Percentiles rank a stretch among this genome's conserved stretches.
Evolutionary conservation across 2,329 filamentous ascomycete genomes (phyloP).

Genomic region (Zasmidium citrigriseum): DNA sequence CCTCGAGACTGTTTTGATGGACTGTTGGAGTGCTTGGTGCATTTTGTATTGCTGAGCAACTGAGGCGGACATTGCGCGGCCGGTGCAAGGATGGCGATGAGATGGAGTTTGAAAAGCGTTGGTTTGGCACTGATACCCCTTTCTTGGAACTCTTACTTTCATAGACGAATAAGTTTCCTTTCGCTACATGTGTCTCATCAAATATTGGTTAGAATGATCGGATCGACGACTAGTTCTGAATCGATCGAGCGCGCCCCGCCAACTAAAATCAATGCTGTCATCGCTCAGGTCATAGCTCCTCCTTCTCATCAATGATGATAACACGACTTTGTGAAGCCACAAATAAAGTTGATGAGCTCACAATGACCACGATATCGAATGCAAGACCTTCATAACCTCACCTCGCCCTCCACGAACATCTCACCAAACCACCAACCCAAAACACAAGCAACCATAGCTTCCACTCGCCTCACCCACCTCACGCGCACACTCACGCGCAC

Average conservation of each 20-base stretch:
- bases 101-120: too few species aligned
- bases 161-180: too few species aligned
- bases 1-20: too few species aligned
- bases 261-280: neutral
- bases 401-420: neutral
- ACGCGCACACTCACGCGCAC: slow-evolving; percentile 41
- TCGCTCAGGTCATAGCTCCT: slow-evolving; percentile 1
- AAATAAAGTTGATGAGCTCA: slow-evolving; percentile 9
- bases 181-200: too few species aligned
- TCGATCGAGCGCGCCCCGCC: neutral
- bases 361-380: slow-evolving; percentile 13
- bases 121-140: too few species aligned
- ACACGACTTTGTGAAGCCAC: neutral
- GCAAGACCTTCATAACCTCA: neutral
- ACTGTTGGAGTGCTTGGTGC: too few species aligned
- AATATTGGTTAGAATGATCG: neutral
- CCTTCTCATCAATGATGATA: neutral
- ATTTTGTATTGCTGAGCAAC: too few species aligned
- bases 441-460: slow-evolving; percentile 33
- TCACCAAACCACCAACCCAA: neutral
- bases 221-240: neutral
- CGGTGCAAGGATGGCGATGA: too few species aligned
- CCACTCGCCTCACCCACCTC: slow-evolving; percentile 33
- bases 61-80: too few species aligned
- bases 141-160: too few species aligned